Conservation (phyloP, 1,284 basidiomycete genomes). For the Ceratobasidium sp. region DNA sequence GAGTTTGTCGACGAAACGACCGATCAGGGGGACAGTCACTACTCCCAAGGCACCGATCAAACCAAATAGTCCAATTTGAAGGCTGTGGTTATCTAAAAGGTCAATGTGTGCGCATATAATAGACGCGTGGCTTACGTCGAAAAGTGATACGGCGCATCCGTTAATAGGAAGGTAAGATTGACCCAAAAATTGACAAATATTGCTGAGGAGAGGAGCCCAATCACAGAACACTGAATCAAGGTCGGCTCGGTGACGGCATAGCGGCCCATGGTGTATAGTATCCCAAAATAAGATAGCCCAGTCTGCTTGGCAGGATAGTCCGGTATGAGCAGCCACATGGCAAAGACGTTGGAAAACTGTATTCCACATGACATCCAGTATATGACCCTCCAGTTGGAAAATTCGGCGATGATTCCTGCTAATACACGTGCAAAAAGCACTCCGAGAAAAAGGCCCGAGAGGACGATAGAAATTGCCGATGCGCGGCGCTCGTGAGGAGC, state of each 20-base stretch:
- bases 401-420: constrained; percentile 72
- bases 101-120: neutral
- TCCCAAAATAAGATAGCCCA: constrained; percentile 67
- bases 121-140: constrained; percentile 62
- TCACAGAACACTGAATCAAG: constrained; percentile 69
- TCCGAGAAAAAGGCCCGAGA: constrained; percentile 76
- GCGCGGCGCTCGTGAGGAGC: constrained; percentile 72
- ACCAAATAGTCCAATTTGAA: constrained; percentile 77
- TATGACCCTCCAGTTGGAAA: constrained; percentile 68
- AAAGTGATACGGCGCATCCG: constrained; percentile 70
- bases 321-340: constrained; percentile 68
- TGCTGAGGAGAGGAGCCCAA: constrained; percentile 66
- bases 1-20: constrained; percentile 68
- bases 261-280: constrained; percentile 72
- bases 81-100: constrained; percentile 19
- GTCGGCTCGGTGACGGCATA: constrained; percentile 74
- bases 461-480: constrained; percentile 70
- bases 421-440: constrained; percentile 73
- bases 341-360: constrained; percentile 62
- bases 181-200: constrained; percentile 75
- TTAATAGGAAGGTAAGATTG: constrained; percentile 75
- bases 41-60: constrained; percentile 77
- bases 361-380: constrained; percentile 73
- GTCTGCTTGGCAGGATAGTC: constrained; percentile 72
- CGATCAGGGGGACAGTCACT: constrained; percentile 67